phyloP scores from a whole-genome alignment of 352 stramenopile genomes.

The Phytophthora podocarpi region DNA sequence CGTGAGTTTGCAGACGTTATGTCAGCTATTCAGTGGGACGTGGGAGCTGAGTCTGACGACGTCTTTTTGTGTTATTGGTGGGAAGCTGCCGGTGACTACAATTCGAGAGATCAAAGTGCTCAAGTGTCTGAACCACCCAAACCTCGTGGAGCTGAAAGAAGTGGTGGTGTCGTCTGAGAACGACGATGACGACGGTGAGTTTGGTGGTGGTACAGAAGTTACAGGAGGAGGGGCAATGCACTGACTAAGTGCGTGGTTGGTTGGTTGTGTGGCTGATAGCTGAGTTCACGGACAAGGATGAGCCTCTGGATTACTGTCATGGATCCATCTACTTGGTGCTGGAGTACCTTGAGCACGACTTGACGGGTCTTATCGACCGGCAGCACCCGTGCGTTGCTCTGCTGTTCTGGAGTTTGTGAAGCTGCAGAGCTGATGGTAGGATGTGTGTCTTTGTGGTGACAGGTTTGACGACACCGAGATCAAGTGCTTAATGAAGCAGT shows the following conservation, averaged over 20 bases:
- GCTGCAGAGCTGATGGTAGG: background rate
- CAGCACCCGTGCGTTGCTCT: conserved; percentile 69
- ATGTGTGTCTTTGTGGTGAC: background rate
- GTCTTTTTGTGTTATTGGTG: background rate
- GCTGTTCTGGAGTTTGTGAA: background rate
- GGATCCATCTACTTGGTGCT: conserved; percentile 89
- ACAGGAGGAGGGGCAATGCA: background rate
- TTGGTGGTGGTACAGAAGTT: background rate
- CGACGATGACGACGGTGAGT: conserved; percentile 78
- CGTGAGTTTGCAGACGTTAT: conserved; percentile 52
- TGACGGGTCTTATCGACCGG: conserved; percentile 87
- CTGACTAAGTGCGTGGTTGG: no score
- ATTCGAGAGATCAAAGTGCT: conserved; percentile 99
- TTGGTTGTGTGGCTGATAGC: conserved; percentile 28
- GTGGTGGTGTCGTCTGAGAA: conserved; percentile 92
- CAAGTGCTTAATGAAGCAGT: conserved; percentile 88
- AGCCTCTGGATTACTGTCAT: conserved; percentile 83
- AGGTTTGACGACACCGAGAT: conserved; percentile 88
- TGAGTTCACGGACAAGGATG: conserved; percentile 86
- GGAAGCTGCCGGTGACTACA: conserved; percentile 93
- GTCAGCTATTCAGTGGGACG: background rate
- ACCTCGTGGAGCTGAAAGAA: conserved; percentile 96
- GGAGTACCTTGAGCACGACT: conserved; percentile 90
- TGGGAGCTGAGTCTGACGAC: conserved; percentile 1
- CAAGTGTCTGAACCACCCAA: conserved; percentile 95